These are phyloP conservation scores for Sanguinoderma infundibulare DNA, from an alignment of 1,284 basidiomycete genomes.

Conservation along the genomic window DNA sequence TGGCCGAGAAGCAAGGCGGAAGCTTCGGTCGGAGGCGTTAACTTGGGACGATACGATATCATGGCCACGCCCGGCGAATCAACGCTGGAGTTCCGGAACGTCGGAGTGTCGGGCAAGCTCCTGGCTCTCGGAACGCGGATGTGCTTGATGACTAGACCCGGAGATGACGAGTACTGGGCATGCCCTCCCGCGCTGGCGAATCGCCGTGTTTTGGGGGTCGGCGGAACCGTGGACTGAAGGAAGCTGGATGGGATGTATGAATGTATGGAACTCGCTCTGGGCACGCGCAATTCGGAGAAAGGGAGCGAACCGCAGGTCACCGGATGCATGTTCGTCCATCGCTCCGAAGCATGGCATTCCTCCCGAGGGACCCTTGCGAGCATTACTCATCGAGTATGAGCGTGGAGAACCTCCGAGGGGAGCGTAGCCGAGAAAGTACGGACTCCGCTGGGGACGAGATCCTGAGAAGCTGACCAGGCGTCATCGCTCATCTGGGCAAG, in stretches of 20 bases:
- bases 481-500: no score
- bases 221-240: no score
- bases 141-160: no score
- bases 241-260: neutral
- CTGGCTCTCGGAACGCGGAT: no score
- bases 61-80: no score
- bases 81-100: no score
- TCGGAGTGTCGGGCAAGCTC: no score
- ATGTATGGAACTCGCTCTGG: neutral
- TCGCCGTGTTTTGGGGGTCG: neutral
- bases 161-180: neutral
- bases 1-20: no score
- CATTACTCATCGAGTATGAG: neutral
- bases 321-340: neutral
- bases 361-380: neutral
- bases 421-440: neutral
- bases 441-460: neutral
- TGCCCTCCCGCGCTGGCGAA: neutral
- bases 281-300: constrained; percentile 2
- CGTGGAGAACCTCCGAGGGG: neutral
- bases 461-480: neutral
- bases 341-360: neutral
- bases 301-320: constrained; percentile 2
- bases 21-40: no score
- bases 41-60: no score